Evolutionary conservation across 768 basidiomycete species (phyloP).

Genomic region (Mycena belliarum): DNA sequence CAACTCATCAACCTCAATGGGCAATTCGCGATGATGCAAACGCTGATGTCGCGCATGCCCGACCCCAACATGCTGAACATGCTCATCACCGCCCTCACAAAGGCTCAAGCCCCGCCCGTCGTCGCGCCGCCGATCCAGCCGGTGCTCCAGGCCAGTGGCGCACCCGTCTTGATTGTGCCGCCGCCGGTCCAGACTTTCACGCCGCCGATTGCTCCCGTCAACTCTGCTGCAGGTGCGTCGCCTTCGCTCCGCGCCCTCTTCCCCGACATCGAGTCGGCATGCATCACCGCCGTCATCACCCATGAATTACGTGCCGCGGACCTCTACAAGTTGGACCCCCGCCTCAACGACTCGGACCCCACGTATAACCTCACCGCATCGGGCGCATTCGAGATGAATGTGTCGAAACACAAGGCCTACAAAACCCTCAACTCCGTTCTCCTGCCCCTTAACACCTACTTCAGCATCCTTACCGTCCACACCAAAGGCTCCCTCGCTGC

Average conservation of each 20-base stretch:
- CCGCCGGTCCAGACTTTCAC: too few species aligned
- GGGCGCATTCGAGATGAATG: neutral
- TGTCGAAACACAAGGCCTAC: neutral
- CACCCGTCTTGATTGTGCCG: too few species aligned
- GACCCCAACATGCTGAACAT: too few species aligned
- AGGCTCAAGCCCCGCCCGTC: too few species aligned
- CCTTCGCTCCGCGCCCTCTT: slow-evolving; percentile 13
- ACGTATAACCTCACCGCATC: neutral
- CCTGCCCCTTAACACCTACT: neutral
- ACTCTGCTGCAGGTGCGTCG: slow-evolving; percentile 4
- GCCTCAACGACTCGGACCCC: neutral
- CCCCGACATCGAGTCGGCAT: slow-evolving; percentile 22
- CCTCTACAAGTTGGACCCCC: slow-evolving; percentile 19
- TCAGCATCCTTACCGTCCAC: neutral
- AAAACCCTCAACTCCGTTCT: neutral
- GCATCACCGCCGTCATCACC: slow-evolving; percentile 10
- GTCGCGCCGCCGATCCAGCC: too few species aligned
- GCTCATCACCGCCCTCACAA: too few species aligned
- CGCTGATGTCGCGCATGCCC: too few species aligned
- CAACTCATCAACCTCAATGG: too few species aligned
- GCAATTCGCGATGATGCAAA: too few species aligned
- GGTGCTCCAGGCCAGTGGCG: too few species aligned
- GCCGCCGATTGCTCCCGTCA: too few species aligned
- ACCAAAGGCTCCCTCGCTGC: too few species aligned
- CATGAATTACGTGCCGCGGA: slow-evolving; percentile 22